Evolutionary conservation across 2,329 filamentous ascomycete genomes (phyloP).

Genomic region (Talaromyces sp.): DNA sequence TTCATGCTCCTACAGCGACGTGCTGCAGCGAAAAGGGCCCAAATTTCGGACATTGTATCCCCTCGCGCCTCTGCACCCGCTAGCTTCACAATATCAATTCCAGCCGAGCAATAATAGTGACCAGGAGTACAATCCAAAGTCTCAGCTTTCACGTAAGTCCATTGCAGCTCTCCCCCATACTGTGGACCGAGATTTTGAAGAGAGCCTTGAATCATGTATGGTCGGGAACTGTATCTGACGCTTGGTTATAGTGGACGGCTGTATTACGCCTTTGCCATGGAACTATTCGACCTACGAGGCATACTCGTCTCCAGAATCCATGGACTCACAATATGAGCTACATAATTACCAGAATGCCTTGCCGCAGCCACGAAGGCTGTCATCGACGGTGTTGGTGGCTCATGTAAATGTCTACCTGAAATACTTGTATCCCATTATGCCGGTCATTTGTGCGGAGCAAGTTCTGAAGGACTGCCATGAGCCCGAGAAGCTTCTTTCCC

Average conservation of each 20-base stretch:
- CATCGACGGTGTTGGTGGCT: constrained; percentile 30
- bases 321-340: constrained; percentile 26
- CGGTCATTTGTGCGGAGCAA: constrained; percentile 33
- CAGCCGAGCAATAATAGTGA: constrained; percentile 5
- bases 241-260: constrained; percentile 8
- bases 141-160: constrained; percentile 8
- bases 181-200: neutral
- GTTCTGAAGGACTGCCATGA: constrained; percentile 40
- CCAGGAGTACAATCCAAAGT: constrained; percentile 2
- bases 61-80: constrained; percentile 31
- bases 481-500: constrained; percentile 47
- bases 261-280: constrained; percentile 23
- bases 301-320: constrained; percentile 32
- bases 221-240: neutral
- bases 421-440: constrained; percentile 42
- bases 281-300: constrained; percentile 24
- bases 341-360: constrained; percentile 11
- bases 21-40: constrained; percentile 35
- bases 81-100: constrained; percentile 14
- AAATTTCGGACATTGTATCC: constrained; percentile 37
- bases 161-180: neutral
- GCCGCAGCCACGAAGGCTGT: constrained; percentile 20
- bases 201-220: neutral
- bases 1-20: constrained; percentile 36
- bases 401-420: constrained; percentile 40